Evolutionary conservation across 2,329 filamentous ascomycete species (phyloP).

Genomic region (Clonostachys sp.): DNA sequence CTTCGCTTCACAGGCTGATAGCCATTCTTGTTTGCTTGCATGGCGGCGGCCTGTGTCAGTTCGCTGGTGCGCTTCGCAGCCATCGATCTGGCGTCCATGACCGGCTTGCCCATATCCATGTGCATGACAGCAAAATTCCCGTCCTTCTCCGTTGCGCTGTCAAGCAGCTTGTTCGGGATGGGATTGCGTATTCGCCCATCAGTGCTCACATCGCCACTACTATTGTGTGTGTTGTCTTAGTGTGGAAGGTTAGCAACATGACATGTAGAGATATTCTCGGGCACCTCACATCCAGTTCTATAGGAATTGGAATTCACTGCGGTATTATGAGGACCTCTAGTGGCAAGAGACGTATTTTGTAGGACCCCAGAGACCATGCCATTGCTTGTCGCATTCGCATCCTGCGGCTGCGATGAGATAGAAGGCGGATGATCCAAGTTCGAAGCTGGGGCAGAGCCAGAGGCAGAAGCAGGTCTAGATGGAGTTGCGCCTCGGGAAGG

Average conservation of each 20-base stretch:
- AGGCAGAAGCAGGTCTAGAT: no score
- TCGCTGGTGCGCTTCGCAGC: constrained; percentile 59
- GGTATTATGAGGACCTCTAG: no score
- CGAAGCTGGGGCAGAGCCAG: no score
- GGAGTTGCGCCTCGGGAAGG: no score
- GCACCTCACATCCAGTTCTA: no score
- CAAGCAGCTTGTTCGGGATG: constrained; percentile 58
- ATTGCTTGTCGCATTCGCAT: no score
- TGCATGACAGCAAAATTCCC: constrained; percentile 62
- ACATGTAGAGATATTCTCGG: no score
- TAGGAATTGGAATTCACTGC: no score
- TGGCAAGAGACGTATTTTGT: no score
- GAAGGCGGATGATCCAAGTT: no score
- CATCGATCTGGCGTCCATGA: constrained; percentile 43
- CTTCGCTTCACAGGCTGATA: constrained; percentile 46
- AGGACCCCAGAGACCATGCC: no score
- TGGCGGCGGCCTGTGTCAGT: constrained; percentile 53
- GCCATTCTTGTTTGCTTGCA: constrained; percentile 46
- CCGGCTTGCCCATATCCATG: constrained; percentile 44
- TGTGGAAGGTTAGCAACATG: not conserved
- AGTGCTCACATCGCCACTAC: constrained; percentile 21
- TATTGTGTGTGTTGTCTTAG: not conserved
- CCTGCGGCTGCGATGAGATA: no score
- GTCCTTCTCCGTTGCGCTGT: constrained; percentile 48
- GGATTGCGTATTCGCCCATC: constrained; percentile 36